phyloP scores from a whole-genome alignment of 176 grass and related monocot genomes.

The Avena insularis region DNA sequence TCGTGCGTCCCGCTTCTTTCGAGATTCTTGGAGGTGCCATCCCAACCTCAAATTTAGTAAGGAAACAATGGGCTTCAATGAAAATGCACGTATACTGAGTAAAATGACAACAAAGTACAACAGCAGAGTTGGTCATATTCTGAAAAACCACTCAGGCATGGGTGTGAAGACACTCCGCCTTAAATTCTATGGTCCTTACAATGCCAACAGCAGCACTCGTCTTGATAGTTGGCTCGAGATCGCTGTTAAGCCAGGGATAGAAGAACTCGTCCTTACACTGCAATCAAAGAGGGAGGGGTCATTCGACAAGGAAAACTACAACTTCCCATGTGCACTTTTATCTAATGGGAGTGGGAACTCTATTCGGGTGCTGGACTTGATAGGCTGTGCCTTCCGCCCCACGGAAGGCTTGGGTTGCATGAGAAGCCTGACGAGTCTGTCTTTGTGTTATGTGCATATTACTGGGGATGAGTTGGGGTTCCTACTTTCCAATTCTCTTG shows the following conservation, averaged over 20 bases:
- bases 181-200: not conserved
- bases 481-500: not conserved
- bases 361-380: not conserved
- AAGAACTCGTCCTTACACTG: not conserved
- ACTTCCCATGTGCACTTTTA: constrained; percentile 2
- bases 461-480: constrained; percentile 1
- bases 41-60: not conserved
- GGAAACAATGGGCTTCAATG: not conserved
- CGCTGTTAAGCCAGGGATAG: not conserved
- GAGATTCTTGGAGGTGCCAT: not conserved
- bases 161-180: not conserved
- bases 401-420: not conserved
- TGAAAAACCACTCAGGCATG: not conserved
- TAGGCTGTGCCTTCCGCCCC: not conserved
- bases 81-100: not conserved
- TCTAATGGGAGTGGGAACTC: not conserved
- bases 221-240: constrained; percentile 10
- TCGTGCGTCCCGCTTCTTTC: not conserved
- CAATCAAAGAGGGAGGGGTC: not conserved
- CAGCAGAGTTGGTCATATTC: not conserved
- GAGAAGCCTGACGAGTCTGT: not conserved
- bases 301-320: not conserved
- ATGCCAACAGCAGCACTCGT: not conserved
- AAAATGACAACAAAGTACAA: not conserved
- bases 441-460: not conserved